A percentile compares a stretch with the other conserved stretches of the same genome.
phyloP scores from a whole-genome alignment of 805 yeast genomes.

The Barnettozyma botsteinii region DNA sequence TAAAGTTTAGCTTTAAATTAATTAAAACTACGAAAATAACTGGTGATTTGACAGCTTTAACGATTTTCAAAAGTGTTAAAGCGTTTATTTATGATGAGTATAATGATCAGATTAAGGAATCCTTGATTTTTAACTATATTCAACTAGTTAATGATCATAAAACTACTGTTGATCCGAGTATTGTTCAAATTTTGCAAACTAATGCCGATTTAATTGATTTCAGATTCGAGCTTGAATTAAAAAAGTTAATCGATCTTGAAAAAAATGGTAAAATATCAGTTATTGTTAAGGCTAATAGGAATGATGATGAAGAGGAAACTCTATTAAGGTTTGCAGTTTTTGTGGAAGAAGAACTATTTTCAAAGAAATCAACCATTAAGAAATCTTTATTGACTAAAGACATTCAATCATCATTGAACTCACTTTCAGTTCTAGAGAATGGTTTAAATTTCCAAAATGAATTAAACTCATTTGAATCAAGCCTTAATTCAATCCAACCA shows the following conservation, averaged over 20 bases:
- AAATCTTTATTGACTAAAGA: background rate
- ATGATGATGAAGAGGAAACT: background rate
- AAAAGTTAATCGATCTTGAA: background rate
- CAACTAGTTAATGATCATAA: background rate
- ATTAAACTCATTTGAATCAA: constrained; percentile 10
- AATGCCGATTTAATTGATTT: constrained; percentile 3
- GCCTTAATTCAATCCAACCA: constrained; percentile 4
- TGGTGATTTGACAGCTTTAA: background rate
- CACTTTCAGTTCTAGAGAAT: constrained; percentile 4
- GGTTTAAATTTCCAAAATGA: constrained; percentile 9
- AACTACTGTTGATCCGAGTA: constrained; percentile 5
- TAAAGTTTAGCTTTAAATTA: constrained; percentile 5
- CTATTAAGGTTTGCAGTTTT: background rate
- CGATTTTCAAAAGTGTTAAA: background rate
- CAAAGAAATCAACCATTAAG: background rate
- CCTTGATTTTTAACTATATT: background rate
- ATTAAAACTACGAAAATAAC: too few relatives aligned
- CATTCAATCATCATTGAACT: background rate
- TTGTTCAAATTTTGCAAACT: background rate
- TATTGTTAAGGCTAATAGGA: background rate
- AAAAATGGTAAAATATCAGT: background rate
- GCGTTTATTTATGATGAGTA: background rate
- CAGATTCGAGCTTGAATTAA: constrained; percentile 3
- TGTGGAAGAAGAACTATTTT: background rate
- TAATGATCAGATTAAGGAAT: background rate